Evolutionary conservation across 768 basidiomycete genomes (phyloP), one percentile per base, ranked within the genome.

Genomic region (Naematelia encephala): DNA sequence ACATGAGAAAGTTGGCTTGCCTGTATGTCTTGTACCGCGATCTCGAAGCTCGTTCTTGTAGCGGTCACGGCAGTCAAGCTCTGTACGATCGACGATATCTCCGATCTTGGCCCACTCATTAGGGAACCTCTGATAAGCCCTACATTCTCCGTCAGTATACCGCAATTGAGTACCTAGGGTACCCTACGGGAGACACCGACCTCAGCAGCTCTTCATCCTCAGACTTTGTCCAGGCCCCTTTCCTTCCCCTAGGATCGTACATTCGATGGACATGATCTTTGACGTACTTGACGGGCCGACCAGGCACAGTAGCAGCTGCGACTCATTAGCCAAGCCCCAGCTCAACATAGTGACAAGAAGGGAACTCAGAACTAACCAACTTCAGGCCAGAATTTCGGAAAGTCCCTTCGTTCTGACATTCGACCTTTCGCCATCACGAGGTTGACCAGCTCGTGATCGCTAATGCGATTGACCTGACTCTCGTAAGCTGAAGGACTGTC

Each of bases 31-130:
- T 0, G 49, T 55, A 30, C 46, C 21, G 1, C 26, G 14, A 27
- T 57, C 30, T 50, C 46, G 51, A 3, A 64, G 56, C 39, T 62
- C 59, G 25, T 67, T 62, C 14, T 47, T 59, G 22, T 50, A 72
- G n/a, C 68, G 27, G 48, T 66, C 65, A 30, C 68, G 30, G 52
- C 70, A 72, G 52, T 69, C 70, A 27, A 55, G 27, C 22, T 61
- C 57, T 2, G 66, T 62, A 29, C 70, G 45, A 39, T 68, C 68
- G 25, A 72, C 70, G 16, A 57, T 39, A 4, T 55, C 47, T 4
- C 65, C 58, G n/a, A 72, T 60, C 44, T 64, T 69, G 13, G 52
- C 47, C 70, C 70, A 72, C 30, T 60, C 39, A n/a, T 57, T 60
- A 11, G 68, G 66, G 23, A 64, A 51, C 19, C 56, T 26, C 14